Percentiles rank a stretch among this genome's conserved stretches.
phyloP scores from a whole-genome alignment of 306 rosid genomes.

The Dalbergia oliveri region DNA sequence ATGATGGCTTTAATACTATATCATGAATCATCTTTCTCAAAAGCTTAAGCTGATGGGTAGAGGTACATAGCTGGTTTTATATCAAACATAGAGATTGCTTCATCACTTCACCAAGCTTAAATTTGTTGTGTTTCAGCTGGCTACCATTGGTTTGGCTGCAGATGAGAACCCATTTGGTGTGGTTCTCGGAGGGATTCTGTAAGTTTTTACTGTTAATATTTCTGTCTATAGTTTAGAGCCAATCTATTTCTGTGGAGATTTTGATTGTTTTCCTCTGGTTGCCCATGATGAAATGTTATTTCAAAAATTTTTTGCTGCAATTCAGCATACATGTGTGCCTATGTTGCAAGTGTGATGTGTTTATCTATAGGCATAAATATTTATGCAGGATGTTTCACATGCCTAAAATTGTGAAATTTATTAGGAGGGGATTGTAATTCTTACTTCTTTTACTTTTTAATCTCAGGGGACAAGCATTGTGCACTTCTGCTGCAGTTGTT shows the following conservation, averaged over 20 bases:
- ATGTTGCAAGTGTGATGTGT: conserved; percentile 22
- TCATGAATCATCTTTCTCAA: no score
- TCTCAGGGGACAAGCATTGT: conserved; percentile 86
- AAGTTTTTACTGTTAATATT: conserved; percentile 47
- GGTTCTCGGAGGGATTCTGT: conserved; percentile 96
- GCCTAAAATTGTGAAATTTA: conserved; percentile 28
- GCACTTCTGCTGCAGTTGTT: conserved; percentile 88
- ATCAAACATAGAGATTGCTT: conserved; percentile 26
- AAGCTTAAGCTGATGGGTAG: no score
- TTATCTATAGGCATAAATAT: conserved; percentile 32
- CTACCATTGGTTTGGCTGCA: conserved; percentile 96
- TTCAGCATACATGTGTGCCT: conserved; percentile 15
- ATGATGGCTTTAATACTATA: no score
- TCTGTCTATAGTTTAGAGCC: conserved; percentile 15
- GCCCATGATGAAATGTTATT: conserved; percentile 19
- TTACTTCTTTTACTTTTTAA: conserved; percentile 11
- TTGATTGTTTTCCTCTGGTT: conserved; percentile 33
- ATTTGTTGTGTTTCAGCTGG: conserved; percentile 70
- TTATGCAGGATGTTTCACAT: neutral
- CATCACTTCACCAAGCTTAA: conserved; percentile 30
- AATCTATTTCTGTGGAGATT: conserved; percentile 12
- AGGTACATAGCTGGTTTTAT: no score
- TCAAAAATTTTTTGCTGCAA: conserved; percentile 13
- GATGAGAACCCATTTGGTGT: conserved; percentile 93
- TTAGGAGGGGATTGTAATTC: conserved; percentile 24